These are phyloP conservation scores for Pythium scleroteichum DNA, from an alignment of 352 stramenopile species.

Conservation along the genomic window DNA sequence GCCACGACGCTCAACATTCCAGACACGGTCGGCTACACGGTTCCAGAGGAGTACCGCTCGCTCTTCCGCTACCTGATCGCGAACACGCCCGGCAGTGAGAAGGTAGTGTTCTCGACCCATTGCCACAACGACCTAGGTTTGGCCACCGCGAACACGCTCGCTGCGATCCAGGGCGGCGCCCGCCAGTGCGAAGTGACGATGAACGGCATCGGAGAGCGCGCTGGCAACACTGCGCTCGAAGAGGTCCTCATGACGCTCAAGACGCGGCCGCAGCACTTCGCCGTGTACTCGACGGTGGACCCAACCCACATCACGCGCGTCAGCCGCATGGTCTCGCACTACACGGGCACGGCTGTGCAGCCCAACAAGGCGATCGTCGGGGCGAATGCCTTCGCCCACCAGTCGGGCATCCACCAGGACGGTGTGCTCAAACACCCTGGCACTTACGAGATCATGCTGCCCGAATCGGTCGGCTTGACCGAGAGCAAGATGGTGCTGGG, in stretches of 20 bases:
- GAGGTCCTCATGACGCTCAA: slow-evolving; percentile 98
- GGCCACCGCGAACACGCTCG: slow-evolving; percentile 96
- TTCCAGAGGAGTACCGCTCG: slow-evolving; percentile 96
- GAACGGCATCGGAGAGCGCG: slow-evolving; percentile 98
- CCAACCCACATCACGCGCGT: slow-evolving; percentile 93
- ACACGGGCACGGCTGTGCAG: slow-evolving; percentile 98
- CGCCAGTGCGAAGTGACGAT: slow-evolving; percentile 98
- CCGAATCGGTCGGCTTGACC: slow-evolving; percentile 96
- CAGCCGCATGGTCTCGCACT: slow-evolving; percentile 97
- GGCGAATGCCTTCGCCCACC: slow-evolving; percentile 98
- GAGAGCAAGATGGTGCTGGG: slow-evolving; percentile 92
- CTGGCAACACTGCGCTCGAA: slow-evolving; percentile 97
- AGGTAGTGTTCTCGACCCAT: slow-evolving; percentile 96
- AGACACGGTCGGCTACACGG: slow-evolving; percentile 99
- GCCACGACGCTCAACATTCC: slow-evolving; percentile 99
- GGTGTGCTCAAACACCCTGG: slow-evolving; percentile 99
- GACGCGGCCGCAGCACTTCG: slow-evolving; percentile 86
- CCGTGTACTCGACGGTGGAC: slow-evolving; percentile 82
- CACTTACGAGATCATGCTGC: slow-evolving; percentile 99
- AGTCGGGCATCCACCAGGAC: slow-evolving; percentile 99
- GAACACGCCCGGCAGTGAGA: slow-evolving; percentile 92
- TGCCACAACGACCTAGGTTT: slow-evolving; percentile 99
- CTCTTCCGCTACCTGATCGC: slow-evolving; percentile 95
- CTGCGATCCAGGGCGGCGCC: slow-evolving; percentile 86
- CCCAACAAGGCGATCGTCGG: slow-evolving; percentile 99